Evolutionary conservation across 2,329 filamentous ascomycete genomes (phyloP).

Genomic region (Juglanconis juglandina): DNA sequence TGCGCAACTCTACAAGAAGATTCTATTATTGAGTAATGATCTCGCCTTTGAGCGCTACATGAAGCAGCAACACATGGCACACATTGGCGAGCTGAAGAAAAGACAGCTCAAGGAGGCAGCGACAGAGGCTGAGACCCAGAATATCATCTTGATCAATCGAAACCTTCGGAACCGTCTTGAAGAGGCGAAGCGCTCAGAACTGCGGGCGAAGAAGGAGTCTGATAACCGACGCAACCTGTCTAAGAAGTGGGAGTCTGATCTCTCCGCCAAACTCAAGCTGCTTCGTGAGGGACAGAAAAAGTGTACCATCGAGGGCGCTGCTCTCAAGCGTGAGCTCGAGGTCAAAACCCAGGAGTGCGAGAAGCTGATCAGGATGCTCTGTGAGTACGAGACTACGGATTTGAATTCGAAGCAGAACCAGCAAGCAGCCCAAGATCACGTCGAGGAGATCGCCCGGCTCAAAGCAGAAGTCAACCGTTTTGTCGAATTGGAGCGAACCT

Average conservation of each 20-base stretch:
- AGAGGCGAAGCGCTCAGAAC: slow-evolving; percentile 67
- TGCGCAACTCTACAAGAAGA: slow-evolving; percentile 65
- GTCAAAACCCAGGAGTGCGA: slow-evolving; percentile 58
- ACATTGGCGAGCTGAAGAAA: slow-evolving; percentile 74
- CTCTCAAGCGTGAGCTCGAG: slow-evolving; percentile 56
- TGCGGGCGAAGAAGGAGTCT: slow-evolving; percentile 68
- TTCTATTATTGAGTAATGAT: slow-evolving; percentile 75
- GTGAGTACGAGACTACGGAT: slow-evolving; percentile 67
- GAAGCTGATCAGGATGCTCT: slow-evolving; percentile 62
- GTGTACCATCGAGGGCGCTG: slow-evolving; percentile 56
- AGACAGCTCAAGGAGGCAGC: slow-evolving; percentile 74
- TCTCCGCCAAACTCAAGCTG: slow-evolving; percentile 62
- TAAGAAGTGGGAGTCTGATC: slow-evolving; percentile 74
- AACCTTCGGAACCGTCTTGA: slow-evolving; percentile 69
- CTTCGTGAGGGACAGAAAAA: slow-evolving; percentile 69
- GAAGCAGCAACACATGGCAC: slow-evolving; percentile 77
- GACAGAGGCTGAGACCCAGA: slow-evolving; percentile 77
- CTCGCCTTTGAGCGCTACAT: slow-evolving; percentile 80
- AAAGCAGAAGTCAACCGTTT: slow-evolving; percentile 57
- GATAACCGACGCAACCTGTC: slow-evolving; percentile 68
- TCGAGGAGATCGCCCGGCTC: slow-evolving; percentile 58
- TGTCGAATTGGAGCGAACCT: slow-evolving; percentile 58
- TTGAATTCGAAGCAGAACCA: slow-evolving; percentile 61
- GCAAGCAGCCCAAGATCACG: slow-evolving; percentile 58
- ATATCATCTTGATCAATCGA: slow-evolving; percentile 73